Conservation (phyloP, 192 early-diverging fungal species). For the Coemansia sp. region DNA sequence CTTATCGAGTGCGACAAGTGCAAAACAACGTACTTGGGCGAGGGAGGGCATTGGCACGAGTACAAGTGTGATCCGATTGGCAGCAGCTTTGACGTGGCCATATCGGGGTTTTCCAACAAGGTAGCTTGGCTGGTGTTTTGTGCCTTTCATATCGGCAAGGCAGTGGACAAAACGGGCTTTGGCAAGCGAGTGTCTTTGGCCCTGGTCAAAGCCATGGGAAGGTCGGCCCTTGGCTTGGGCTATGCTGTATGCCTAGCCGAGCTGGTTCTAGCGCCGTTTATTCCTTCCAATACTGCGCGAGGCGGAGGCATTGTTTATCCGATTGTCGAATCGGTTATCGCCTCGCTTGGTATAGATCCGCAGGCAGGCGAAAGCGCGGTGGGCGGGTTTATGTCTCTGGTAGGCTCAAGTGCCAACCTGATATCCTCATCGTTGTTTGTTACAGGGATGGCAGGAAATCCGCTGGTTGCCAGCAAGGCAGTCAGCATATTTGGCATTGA, state of each 20-base stretch:
- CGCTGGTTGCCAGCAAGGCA: constrained; percentile 63
- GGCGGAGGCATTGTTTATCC: constrained; percentile 77
- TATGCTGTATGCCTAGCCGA: constrained; percentile 59
- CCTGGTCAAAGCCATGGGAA: constrained; percentile 57
- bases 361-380: constrained; percentile 29
- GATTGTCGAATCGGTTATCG: constrained; percentile 65
- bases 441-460: constrained; percentile 74
- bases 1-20: constrained; percentile 58
- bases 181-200: constrained; percentile 63
- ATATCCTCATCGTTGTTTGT: constrained; percentile 70
- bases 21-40: constrained; percentile 28
- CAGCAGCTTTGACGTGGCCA: constrained; percentile 59
- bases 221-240: constrained; percentile 55
- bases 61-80: constrained; percentile 60
- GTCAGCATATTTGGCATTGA: constrained; percentile 61
- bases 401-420: constrained; percentile 67
- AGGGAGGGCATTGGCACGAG: constrained; percentile 33
- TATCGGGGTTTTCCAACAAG: constrained; percentile 63
- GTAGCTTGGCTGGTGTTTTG: constrained; percentile 69
- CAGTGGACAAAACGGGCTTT: constrained; percentile 60
- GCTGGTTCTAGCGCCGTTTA: constrained; percentile 63
- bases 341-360: constrained; percentile 51
- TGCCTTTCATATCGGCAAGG: constrained; percentile 73
- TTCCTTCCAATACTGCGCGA: constrained; percentile 71
- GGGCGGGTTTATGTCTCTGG: constrained; percentile 62